Evolutionary conservation across 768 basidiomycete species (phyloP), one percentile per base, ranked within the genome.

Genomic region (Rhodotorula paludigena): DNA sequence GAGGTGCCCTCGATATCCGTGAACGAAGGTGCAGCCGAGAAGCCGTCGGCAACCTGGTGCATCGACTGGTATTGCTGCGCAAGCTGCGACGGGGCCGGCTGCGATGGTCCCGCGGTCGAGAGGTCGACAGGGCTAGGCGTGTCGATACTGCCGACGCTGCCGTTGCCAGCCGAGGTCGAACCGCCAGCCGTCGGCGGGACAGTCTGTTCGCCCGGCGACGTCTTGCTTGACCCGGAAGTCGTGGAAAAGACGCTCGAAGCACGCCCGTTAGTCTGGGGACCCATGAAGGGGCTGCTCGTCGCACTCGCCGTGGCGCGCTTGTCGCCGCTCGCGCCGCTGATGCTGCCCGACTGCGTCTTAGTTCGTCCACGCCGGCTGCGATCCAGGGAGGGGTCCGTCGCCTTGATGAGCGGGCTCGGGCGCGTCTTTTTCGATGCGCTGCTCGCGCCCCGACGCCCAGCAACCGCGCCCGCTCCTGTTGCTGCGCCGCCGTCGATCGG

Each of bases 321-420:
- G 25, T 28, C 49, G 16, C 35, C 30, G 18, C 44, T 35, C 52
- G n/a, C n/a, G 5, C 23, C 41, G 18, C 38, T 35, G 49, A 32
- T 35, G 36, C 25, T 30, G 30, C 25, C 32, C 33, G 59, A 39
- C 54, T 28, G 20, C 39, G 60, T 49, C 56, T 71, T 71, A 21
- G 47, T 48, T 12, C 47, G 47, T 1, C 47, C 47, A 5, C 66
- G 36, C 32, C 64, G 18, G 25, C 59, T 33, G 0, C 62, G 57
- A 20, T 59, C 62, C 30, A 58, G 6, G 2, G 55, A 32, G 20
- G 63, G 21, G 36, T 71, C 70, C 54, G 54, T 39, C 32, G 70
- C 63, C 66, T 72, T 72, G 60, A 72, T 65, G 39, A 72, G 47
- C n/a, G 71, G 71, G 48, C 66, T 68, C 51, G 71, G 67, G 28